These are phyloP conservation scores for Globisporangium nagaii DNA, from an alignment of 352 stramenopile species.

Conservation along the genomic window DNA sequence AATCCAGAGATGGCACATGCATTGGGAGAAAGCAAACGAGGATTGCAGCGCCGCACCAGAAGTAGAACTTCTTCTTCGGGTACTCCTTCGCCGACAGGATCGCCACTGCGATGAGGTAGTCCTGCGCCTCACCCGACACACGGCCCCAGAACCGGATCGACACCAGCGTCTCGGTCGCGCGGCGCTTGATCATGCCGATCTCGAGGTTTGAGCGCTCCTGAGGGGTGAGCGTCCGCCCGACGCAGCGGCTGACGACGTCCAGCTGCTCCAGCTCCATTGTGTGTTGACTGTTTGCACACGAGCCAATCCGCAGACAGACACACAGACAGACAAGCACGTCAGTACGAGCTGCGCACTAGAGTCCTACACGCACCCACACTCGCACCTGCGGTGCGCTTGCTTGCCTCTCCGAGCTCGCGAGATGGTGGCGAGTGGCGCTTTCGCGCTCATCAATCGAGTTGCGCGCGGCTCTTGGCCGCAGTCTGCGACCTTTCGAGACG, in stretches of 20 bases:
- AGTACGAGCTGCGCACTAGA: not conserved
- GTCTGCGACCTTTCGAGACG: not conserved
- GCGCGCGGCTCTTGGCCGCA: not conserved
- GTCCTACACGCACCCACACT: not conserved
- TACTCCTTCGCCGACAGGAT: conserved; percentile 55
- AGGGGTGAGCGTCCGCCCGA: conserved; percentile 60
- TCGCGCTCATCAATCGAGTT: not conserved
- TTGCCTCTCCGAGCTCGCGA: not conserved
- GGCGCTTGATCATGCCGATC: conserved; percentile 63
- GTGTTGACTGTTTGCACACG: no score
- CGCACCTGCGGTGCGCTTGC: not conserved
- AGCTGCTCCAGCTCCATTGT: conserved; percentile 74
- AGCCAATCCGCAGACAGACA: not conserved
- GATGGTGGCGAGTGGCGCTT: not conserved
- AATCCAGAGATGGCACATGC: no score
- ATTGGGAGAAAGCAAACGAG: no score
- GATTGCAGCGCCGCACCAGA: no score
- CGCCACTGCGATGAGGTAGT: conserved; percentile 67
- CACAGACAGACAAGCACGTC: not conserved
- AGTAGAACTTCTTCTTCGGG: conserved; percentile 85
- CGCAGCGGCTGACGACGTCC: conserved; percentile 61
- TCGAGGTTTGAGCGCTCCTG: conserved; percentile 78
- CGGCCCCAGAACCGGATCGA: conserved; percentile 75
- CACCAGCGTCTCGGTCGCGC: conserved; percentile 49
- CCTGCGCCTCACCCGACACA: conserved; percentile 47